Evolutionary conservation across 2,329 filamentous ascomycete species (phyloP).

Genomic region (Dactylellina parvicollis): DNA sequence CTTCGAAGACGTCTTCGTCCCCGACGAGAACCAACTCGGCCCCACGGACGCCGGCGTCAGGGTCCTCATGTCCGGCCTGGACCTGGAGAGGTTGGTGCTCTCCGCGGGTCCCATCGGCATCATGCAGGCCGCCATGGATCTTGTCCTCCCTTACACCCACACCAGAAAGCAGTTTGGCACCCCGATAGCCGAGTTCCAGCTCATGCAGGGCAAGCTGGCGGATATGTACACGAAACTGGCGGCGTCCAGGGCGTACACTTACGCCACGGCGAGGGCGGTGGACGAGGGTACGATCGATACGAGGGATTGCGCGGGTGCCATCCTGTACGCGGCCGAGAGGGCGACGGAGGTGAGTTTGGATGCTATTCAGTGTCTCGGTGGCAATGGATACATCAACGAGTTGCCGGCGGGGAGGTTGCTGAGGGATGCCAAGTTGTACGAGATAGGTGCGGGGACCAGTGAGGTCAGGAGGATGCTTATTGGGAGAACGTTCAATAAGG

Average conservation of each 20-base stretch:
- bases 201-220: slow-evolving; percentile 90
- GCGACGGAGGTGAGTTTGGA: slow-evolving; percentile 88
- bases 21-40: slow-evolving; percentile 81
- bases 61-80: slow-evolving; percentile 95
- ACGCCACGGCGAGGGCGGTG: slow-evolving; percentile 79
- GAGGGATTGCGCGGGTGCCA: slow-evolving; percentile 93
- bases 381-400: slow-evolving; percentile 96
- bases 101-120: slow-evolving; percentile 89
- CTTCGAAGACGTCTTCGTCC: slow-evolving; percentile 91
- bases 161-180: slow-evolving; percentile 85
- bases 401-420: slow-evolving; percentile 87
- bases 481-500: slow-evolving; percentile 87
- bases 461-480: slow-evolving; percentile 96
- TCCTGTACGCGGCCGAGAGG: slow-evolving; percentile 89
- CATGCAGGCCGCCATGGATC: slow-evolving; percentile 91
- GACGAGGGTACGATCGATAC: slow-evolving; percentile 82
- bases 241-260: slow-evolving; percentile 86
- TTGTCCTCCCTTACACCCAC: slow-evolving; percentile 87
- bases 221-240: slow-evolving; percentile 98
- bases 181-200: slow-evolving; percentile 90
- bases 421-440: slow-evolving; percentile 83
- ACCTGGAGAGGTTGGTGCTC: slow-evolving; percentile 90
- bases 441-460: slow-evolving; percentile 95
- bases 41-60: slow-evolving; percentile 81
- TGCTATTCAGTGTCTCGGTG: slow-evolving; percentile 89